Evolutionary conservation across 2,329 filamentous ascomycete genomes (phyloP).

Genomic region (Exophiala viscosa): DNA sequence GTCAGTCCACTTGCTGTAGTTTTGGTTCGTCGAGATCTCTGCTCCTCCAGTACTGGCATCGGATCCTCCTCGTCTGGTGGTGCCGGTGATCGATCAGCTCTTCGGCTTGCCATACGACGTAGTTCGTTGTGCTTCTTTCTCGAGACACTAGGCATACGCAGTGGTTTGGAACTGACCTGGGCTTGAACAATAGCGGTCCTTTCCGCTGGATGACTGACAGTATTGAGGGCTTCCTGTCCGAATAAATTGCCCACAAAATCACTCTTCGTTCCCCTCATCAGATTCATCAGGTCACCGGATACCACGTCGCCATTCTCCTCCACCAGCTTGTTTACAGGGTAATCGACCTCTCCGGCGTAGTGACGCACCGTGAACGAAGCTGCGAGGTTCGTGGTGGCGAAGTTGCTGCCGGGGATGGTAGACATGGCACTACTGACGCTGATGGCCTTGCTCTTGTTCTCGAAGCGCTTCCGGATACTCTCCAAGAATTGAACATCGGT

Average conservation of each 20-base stretch:
- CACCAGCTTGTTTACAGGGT: conserved; percentile 77
- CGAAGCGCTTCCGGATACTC: conserved; percentile 85
- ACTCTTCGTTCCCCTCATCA: conserved; percentile 83
- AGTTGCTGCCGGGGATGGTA: conserved; percentile 82
- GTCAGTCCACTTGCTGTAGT: conserved; percentile 44
- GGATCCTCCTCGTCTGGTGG: conserved; percentile 37
- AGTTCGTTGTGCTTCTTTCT: conserved; percentile 65
- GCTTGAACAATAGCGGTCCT: conserved; percentile 89
- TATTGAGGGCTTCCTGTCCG: conserved; percentile 91
- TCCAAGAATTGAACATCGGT: conserved; percentile 88
- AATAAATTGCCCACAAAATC: conserved; percentile 87
- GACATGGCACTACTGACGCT: conserved; percentile 70
- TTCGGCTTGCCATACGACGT: conserved; percentile 43
- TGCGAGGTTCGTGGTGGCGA: conserved; percentile 74
- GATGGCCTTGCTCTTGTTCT: conserved; percentile 90
- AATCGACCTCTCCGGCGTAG: conserved; percentile 95
- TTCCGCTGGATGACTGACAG: conserved; percentile 88
- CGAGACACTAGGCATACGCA: conserved; percentile 88
- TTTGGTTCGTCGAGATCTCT: conserved; percentile 33
- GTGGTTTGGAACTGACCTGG: conserved; percentile 90
- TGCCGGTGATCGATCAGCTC: conserved; percentile 35
- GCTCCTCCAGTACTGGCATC: conserved; percentile 7
- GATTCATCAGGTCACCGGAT: conserved; percentile 90
- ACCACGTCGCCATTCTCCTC: conserved; percentile 97
- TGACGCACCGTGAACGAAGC: conserved; percentile 88